Conservation (phyloP, 2,329 filamentous ascomycete species). For the Acrocalymma vagum region DNA sequence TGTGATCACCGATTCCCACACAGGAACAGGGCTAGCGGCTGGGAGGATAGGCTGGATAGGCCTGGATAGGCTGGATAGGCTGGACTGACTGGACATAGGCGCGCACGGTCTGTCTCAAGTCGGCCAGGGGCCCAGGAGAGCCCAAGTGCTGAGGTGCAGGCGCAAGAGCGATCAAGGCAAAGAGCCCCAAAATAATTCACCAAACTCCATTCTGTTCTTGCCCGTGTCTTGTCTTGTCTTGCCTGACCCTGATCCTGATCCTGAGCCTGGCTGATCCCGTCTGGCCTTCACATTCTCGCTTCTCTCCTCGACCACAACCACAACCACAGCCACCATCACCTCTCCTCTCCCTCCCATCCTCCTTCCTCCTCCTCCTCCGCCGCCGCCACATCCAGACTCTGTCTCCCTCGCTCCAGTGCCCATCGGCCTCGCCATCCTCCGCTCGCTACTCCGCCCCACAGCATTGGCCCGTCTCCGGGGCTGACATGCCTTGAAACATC, state of each 20-base stretch:
- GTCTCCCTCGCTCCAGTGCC: constrained; percentile 1
- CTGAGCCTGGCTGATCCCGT: too few relatives aligned
- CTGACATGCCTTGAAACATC: constrained; percentile 27
- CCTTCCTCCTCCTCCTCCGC: not conserved
- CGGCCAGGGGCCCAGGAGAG: constrained; percentile 8
- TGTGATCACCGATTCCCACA: too few relatives aligned
- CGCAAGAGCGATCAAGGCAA: constrained; percentile 10
- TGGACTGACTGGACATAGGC: too few relatives aligned
- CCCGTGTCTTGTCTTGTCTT: too few relatives aligned
- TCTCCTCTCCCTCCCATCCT: not conserved
- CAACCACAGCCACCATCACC: constrained; percentile 1
- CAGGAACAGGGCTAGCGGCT: too few relatives aligned
- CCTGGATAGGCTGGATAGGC: too few relatives aligned
- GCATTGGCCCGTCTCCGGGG: constrained; percentile 9
- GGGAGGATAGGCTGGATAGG: too few relatives aligned
- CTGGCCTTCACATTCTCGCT: constrained; percentile 1
- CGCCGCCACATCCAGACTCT: not conserved
- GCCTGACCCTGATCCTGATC: too few relatives aligned
- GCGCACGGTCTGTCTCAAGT: constrained; percentile 10
- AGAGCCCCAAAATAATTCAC: constrained; percentile 23
- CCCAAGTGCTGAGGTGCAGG: too few relatives aligned
- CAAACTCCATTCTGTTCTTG: too few relatives aligned
- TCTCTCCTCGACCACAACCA: constrained; percentile 9
- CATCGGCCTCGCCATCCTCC: constrained; percentile 4
- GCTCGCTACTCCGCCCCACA: constrained; percentile 15